Conservation (phyloP, 345 rosid genomes). For the Cardamine resedifolia region DNA sequence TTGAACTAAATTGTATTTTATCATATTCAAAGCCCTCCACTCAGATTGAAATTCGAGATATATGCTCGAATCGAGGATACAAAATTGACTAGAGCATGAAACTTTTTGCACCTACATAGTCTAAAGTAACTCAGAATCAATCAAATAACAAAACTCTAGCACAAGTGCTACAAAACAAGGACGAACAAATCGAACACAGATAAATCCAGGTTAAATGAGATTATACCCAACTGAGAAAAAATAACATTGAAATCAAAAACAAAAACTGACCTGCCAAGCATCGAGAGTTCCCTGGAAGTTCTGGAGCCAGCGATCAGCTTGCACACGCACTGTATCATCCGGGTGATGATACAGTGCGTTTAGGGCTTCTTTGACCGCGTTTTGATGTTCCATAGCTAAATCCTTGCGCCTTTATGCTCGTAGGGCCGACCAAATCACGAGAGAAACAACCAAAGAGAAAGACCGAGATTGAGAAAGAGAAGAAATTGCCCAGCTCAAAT, state of each 20-base stretch:
- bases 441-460: not conserved
- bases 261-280: conserved; percentile 83
- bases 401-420: not conserved
- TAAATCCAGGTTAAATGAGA: conserved; percentile 6
- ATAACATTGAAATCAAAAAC: not conserved
- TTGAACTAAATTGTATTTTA: not conserved
- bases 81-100: conserved; percentile 9
- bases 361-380: conserved; percentile 93
- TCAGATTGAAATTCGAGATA: conserved; percentile 10
- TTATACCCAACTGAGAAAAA: not conserved
- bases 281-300: conserved; percentile 91
- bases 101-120: not conserved
- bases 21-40: not conserved
- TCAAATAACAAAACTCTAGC: not conserved
- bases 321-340: conserved; percentile 74
- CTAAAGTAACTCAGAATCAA: conserved; percentile 19
- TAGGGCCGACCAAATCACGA: conserved; percentile 25
- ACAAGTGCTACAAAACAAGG: conserved; percentile 2
- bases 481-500: conserved; percentile 21
- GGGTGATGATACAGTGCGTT: conserved; percentile 97
- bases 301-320: conserved; percentile 96
- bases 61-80: conserved; percentile 2
- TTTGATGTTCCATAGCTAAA: conserved; percentile 74
- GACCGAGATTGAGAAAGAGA: conserved; percentile 17
- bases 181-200: conserved; percentile 18